Evolutionary conservation across 305 asterid species (phyloP), one percentile per base, ranked within the genome.

Genomic region (Salvia sclarea): DNA sequence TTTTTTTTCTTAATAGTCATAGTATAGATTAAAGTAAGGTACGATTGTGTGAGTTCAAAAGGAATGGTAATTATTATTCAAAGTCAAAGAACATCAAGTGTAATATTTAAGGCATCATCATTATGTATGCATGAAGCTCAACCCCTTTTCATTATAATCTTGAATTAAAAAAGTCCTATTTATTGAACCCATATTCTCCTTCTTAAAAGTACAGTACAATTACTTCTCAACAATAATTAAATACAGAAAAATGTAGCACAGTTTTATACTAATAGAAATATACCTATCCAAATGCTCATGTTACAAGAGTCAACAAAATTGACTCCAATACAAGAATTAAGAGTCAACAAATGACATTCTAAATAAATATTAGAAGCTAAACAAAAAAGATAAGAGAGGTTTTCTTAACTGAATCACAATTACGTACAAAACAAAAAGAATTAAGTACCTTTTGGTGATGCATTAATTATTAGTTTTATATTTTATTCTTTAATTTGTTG

Each of bases 71-170:
- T 64, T 0, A 72, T 57, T 33, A 58, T 58, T 64, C 68, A 57
- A 25, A 72, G 78, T 67, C 78, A 74, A 67, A 68, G 54, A 55
- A 47, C 31, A 37, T 24, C 24, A 54, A 55, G 71, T 44, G 79
- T 75, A n/a, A 28, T 49, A 69, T 69, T 47, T 37, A 54, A 68
- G 66, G n/a, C 24, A 35, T 43, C 75, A 68, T 74, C 70, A 62
- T 47, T 44, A 45, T 47, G 31, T 4, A 40, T 44, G 56, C 57
- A 41, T 17, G 16, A 54, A 18, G 22, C 38, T 61, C 47, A 49
- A 60, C 12, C 22, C 43, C 38, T 18, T 9, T 13, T 62, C 58
- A 53, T 41, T 5, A 54, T 67, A 18, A 17, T 47, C 14, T 52
- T 31, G 68, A 64, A 38, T 33, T 41, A 5, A 50, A 28, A 28